These are phyloP conservation scores for Coemansia pectinata DNA, from an alignment of 192 early-diverging fungal genomes.

Conservation along the genomic window DNA sequence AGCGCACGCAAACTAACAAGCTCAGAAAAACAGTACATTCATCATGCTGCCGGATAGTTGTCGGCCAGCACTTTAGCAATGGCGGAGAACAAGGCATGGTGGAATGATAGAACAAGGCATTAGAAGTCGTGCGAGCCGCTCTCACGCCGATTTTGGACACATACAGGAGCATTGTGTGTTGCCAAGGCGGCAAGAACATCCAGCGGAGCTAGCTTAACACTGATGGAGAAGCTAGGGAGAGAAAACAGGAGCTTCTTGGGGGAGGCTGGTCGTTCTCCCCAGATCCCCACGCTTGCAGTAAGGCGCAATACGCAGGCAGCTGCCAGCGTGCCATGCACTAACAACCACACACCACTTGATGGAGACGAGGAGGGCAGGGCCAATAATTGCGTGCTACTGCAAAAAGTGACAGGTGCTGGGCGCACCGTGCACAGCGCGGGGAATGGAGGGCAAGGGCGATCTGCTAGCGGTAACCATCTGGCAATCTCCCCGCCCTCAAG, in stretches of 20 bases:
- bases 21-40: neutral
- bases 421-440: neutral
- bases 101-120: neutral
- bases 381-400: conserved; percentile 12
- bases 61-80: neutral
- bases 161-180: neutral
- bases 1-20: neutral
- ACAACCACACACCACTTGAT: neutral
- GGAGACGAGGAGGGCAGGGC: neutral
- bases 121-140: conserved; percentile 2
- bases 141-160: conserved; percentile 4
- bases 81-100: neutral
- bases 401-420: neutral
- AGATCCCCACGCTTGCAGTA: conserved; percentile 10
- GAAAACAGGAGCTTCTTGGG: conserved; percentile 6
- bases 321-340: neutral
- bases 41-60: neutral
- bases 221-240: conserved; percentile 2
- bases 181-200: neutral
- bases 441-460: conserved; percentile 1
- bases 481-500: conserved; percentile 2
- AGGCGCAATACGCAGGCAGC: conserved; percentile 19
- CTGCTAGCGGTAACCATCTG: neutral
- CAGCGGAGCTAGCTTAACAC: neutral
- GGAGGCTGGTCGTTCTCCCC: conserved; percentile 14